These are phyloP conservation scores for Microthlaspi erraticum DNA, from an alignment of 345 rosid genomes.

Conservation along the genomic window DNA sequence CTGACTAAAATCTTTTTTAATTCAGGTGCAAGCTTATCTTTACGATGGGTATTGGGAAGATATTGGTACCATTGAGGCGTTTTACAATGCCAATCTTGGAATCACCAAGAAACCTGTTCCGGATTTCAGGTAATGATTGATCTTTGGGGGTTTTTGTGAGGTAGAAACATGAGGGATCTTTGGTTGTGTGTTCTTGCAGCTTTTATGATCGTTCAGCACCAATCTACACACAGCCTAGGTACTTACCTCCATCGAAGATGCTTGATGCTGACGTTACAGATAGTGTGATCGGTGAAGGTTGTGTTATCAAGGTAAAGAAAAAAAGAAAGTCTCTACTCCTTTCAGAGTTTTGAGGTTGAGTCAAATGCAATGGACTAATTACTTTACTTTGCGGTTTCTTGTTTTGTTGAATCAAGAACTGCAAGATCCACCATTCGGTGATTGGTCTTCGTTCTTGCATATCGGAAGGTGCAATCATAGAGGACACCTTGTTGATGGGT, in stretches of 20 bases:
- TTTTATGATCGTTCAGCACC: conserved; percentile 98
- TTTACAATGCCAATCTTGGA: conserved; percentile 94
- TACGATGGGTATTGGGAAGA: conserved; percentile 99
- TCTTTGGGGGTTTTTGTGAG: conserved; percentile 1
- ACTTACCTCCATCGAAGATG: conserved; percentile 97
- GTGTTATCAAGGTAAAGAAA: conserved; percentile 79
- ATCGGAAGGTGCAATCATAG: conserved; percentile 93
- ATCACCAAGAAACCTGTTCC: conserved; percentile 97
- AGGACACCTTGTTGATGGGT: conserved; percentile 91
- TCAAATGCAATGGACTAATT: background rate
- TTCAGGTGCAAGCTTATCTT: conserved; percentile 95
- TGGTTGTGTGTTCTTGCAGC: conserved; percentile 47
- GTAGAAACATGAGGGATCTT: conserved; percentile 7
- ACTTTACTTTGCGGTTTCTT: background rate
- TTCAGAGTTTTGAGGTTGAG: background rate
- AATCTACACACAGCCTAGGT: conserved; percentile 95
- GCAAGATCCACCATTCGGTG: conserved; percentile 93
- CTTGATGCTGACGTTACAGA: conserved; percentile 98
- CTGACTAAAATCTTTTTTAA: background rate
- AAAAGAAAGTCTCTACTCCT: background rate
- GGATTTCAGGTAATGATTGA: conserved; percentile 72
- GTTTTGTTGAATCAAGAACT: conserved; percentile 63
- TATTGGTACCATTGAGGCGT: conserved; percentile 96
- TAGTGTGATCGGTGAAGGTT: conserved; percentile 97
- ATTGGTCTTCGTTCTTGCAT: conserved; percentile 96